phyloP scores from a whole-genome alignment of 2,329 filamentous ascomycete species.

The Balansia obtecta region DNA sequence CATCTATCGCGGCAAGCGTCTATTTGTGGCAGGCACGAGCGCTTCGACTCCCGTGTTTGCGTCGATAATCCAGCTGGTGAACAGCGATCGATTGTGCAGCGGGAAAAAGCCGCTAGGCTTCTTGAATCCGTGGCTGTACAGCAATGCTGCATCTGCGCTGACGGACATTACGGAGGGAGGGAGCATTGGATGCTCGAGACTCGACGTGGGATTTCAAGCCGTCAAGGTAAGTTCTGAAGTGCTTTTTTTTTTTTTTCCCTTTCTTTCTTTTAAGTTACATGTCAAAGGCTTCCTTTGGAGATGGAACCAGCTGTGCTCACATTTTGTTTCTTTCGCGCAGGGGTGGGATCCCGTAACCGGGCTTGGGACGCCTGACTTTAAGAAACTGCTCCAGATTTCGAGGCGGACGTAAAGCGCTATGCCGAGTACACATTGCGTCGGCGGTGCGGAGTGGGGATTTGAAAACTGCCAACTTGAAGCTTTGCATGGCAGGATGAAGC shows the following conservation, averaged over 20 bases:
- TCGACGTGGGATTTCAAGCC: constrained; percentile 4
- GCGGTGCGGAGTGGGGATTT: too few relatives aligned
- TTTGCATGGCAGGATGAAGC: too few relatives aligned
- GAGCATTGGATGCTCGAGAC: background rate
- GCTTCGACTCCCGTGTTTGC: constrained; percentile 5
- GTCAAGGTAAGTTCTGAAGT: constrained; percentile 1
- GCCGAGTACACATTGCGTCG: background rate
- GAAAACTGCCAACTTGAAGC: too few relatives aligned
- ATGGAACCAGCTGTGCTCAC: background rate
- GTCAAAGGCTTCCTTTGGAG: background rate
- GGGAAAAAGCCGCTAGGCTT: constrained; percentile 4
- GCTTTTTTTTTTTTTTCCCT: background rate
- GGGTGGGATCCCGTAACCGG: constrained; percentile 5
- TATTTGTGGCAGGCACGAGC: background rate
- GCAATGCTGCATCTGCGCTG: background rate
- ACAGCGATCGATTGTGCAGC: constrained; percentile 1
- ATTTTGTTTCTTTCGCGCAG: background rate
- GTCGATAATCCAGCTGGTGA: constrained; percentile 3
- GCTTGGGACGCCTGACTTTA: constrained; percentile 3
- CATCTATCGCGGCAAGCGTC: background rate
- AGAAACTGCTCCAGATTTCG: constrained; percentile 3
- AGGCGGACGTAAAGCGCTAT: background rate
- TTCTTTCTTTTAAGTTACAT: background rate
- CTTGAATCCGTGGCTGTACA: constrained; percentile 4
- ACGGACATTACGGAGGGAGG: background rate